Evolutionary conservation across 179 eudicot species (phyloP), one percentile per base, ranked within the genome.

Genomic region (Spergularia azorica): DNA sequence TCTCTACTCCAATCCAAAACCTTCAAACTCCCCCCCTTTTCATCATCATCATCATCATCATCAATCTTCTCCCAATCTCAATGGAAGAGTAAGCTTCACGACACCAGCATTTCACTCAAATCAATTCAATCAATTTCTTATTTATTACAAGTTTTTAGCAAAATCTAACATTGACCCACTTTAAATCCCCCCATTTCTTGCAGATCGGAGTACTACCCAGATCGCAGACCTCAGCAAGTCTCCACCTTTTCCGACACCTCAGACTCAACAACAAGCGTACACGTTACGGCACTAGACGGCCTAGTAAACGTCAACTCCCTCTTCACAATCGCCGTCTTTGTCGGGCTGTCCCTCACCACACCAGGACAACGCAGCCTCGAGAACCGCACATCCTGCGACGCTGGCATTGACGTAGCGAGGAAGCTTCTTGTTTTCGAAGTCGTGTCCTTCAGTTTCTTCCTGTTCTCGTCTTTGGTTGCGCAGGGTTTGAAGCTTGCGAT

Each of bases 291-390:
- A 13, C 79, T 93, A 0, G 97, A 91, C 83, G 94, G 94, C 39
- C 84, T 91, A 1, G 95, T 91, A 0, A 93, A 91, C 79, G 97
- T 93, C 0, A 93, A 93, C 85, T 93, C 97, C n/a, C 94, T 93
- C 80, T 93, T 93, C 88, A 93, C 97, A 2, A 89, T 93, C 75
- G 97, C 94, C n/a, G 91, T 93, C 75, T 93, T 93, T 78, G 93
- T 93, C 9, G 97, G 96, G 3, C 87, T 93, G 16, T 91, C 97
- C 1, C 89, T 93, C 60, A 83, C 97, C 5, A 83, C 90, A 7
- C 97, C 90, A 0, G 85, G 80, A 14, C 93, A 89, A 52, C 88
- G 79, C 63, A 86, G 88, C 87, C 88, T 92, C 14, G 95, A 87
- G 73, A 72, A 84, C 48, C 83, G 80, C 7, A 3, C 85, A 2